Conservation (phyloP, 2,329 filamentous ascomycete species). For the Alternaria triticina region DNA sequence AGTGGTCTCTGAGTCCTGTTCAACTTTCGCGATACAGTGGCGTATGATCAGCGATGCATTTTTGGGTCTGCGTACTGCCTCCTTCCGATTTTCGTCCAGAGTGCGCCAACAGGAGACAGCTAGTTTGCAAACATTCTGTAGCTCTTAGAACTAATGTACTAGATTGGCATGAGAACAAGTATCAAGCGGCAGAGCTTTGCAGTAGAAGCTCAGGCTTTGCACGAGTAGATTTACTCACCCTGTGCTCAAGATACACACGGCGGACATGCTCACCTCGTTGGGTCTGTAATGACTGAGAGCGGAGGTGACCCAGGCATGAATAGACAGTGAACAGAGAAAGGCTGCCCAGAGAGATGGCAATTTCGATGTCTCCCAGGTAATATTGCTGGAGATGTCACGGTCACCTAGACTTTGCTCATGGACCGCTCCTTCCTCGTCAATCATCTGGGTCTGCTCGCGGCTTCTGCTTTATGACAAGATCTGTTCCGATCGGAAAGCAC, state of each 20-base stretch:
- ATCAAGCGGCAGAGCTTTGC: background rate
- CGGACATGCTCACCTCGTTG: background rate
- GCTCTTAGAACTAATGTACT: background rate
- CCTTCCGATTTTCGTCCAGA: background rate
- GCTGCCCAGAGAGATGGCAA: background rate
- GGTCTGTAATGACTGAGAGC: background rate
- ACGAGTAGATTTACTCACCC: background rate
- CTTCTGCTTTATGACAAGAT: background rate
- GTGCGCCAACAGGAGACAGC: background rate
- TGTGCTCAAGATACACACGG: background rate
- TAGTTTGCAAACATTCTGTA: background rate
- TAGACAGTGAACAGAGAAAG: background rate
- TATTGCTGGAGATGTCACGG: background rate
- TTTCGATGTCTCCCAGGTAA: background rate
- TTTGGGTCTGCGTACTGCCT: background rate
- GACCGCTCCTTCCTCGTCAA: background rate
- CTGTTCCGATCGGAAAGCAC: background rate
- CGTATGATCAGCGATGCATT: background rate
- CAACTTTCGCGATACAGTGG: background rate
- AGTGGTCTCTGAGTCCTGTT: background rate
- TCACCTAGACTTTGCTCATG: background rate
- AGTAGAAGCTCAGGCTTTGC: background rate
- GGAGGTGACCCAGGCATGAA: background rate
- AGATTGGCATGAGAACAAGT: background rate
- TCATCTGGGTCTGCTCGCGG: background rate